Evolutionary conservation across 2,329 filamentous ascomycete species (phyloP).

Genomic region (Pyrenochaeta sp.): DNA sequence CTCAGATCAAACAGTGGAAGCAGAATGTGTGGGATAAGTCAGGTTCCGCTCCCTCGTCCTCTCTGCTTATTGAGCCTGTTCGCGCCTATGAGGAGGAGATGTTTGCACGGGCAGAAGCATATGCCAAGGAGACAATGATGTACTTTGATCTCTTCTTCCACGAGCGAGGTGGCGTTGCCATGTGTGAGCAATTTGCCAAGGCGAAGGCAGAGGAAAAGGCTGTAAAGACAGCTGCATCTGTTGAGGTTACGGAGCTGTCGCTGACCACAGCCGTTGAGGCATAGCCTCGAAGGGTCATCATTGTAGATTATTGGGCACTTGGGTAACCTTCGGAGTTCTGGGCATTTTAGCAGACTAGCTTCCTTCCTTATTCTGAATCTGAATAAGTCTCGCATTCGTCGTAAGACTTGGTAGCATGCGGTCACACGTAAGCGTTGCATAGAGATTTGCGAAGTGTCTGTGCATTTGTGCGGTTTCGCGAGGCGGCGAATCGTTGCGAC

Average conservation of each 20-base stretch:
- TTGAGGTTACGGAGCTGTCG: conserved; percentile 1
- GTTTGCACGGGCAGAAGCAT: conserved; percentile 32
- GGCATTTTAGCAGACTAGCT: background rate
- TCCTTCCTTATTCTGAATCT: background rate
- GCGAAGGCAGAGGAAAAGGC: conserved; percentile 6
- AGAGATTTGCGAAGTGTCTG: too few relatives aligned
- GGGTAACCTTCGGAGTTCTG: background rate
- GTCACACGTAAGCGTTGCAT: too few relatives aligned
- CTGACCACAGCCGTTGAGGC: background rate
- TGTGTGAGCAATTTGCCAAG: conserved; percentile 20
- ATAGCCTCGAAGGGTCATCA: background rate
- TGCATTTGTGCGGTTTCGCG: too few relatives aligned
- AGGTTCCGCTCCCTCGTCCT: background rate
- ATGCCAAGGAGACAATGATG: conserved; percentile 20
- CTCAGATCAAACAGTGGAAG: background rate
- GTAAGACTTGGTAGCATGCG: too few relatives aligned
- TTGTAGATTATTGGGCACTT: background rate
- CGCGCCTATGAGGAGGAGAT: conserved; percentile 41
- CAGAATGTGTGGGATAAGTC: background rate
- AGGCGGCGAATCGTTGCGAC: too few relatives aligned
- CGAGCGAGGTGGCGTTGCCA: conserved; percentile 17
- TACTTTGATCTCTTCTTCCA: conserved; percentile 21
- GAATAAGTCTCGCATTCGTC: background rate
- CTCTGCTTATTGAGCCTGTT: background rate
- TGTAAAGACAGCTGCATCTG: background rate